phyloP scores from a whole-genome alignment of 2,329 filamentous ascomycete genomes.

The Xylaria sp. region DNA sequence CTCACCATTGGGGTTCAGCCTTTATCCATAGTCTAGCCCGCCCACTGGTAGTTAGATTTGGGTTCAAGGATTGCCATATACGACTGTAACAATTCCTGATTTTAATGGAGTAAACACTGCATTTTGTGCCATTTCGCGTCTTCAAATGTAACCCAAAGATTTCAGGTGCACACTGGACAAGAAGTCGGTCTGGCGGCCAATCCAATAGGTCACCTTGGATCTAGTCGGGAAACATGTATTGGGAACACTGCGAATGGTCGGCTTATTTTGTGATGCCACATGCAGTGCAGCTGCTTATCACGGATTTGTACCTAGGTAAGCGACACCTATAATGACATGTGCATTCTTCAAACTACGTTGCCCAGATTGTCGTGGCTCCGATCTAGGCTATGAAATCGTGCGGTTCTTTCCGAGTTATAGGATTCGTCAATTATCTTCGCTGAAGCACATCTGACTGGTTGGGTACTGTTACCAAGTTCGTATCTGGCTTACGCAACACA shows the following conservation, averaged over 20 bases:
- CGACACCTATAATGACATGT: slow-evolving; percentile 5
- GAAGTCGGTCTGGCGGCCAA: not conserved
- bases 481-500: slow-evolving; percentile 19
- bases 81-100: not conserved
- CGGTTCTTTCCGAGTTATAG: slow-evolving; percentile 22
- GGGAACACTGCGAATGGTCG: not conserved
- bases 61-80: not conserved
- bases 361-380: not conserved
- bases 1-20: not conserved
- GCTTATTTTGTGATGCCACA: slow-evolving; percentile 8
- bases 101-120: not conserved
- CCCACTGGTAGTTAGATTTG: not conserved
- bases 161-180: not conserved
- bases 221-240: not conserved
- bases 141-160: not conserved
- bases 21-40: not conserved
- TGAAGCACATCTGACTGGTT: slow-evolving; percentile 14
- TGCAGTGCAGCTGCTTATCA: slow-evolving; percentile 12
- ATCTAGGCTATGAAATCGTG: slow-evolving; percentile 2
- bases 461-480: slow-evolving; percentile 22
- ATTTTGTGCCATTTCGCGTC: not conserved
- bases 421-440: slow-evolving; percentile 3
- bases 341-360: not conserved
- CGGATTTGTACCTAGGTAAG: slow-evolving; percentile 12
- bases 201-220: not conserved